These are phyloP conservation scores for Pugionium cornutum DNA, from an alignment of 345 rosid genomes.

Conservation along the genomic window DNA sequence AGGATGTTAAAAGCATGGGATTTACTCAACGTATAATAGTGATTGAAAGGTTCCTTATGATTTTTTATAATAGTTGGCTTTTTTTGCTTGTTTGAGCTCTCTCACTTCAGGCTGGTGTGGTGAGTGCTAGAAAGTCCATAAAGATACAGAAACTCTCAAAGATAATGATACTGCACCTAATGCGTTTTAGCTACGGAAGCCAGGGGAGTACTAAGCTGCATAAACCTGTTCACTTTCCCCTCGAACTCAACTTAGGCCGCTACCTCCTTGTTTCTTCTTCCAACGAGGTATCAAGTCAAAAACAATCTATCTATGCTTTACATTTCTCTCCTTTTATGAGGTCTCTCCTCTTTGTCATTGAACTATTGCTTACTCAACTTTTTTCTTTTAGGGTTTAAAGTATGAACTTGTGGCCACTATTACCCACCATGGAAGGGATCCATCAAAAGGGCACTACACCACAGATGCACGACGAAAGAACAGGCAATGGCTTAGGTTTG, in stretches of 20 bases:
- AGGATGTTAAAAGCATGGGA: conserved; percentile 3
- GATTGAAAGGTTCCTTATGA: neutral
- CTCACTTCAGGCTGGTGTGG: conserved; percentile 64
- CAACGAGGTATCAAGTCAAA: conserved; percentile 52
- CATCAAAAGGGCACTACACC: conserved; percentile 92
- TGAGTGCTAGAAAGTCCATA: conserved; percentile 78
- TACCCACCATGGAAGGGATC: conserved; percentile 92
- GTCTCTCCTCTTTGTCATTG: conserved; percentile 30
- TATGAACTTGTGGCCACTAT: conserved; percentile 91
- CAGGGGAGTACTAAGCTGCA: conserved; percentile 90
- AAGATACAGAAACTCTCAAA: conserved; percentile 81
- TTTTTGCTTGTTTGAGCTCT: conserved; percentile 23
- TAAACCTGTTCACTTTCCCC: conserved; percentile 83
- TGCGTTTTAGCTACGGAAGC: conserved; percentile 90
- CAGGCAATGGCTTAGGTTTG: conserved; percentile 81
- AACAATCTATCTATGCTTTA: neutral
- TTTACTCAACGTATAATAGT: neutral
- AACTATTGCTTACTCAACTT: conserved; percentile 10
- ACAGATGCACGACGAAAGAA: conserved; percentile 70
- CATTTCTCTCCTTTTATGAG: conserved; percentile 7
- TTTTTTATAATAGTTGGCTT: neutral
- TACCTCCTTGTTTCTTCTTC: conserved; percentile 68
- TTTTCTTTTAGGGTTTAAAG: conserved; percentile 58
- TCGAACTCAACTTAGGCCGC: conserved; percentile 65
- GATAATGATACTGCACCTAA: conserved; percentile 88